These are phyloP conservation scores for Capronia coronata DNA, from an alignment of 2,329 filamentous ascomycete genomes.

Conservation along the genomic window DNA sequence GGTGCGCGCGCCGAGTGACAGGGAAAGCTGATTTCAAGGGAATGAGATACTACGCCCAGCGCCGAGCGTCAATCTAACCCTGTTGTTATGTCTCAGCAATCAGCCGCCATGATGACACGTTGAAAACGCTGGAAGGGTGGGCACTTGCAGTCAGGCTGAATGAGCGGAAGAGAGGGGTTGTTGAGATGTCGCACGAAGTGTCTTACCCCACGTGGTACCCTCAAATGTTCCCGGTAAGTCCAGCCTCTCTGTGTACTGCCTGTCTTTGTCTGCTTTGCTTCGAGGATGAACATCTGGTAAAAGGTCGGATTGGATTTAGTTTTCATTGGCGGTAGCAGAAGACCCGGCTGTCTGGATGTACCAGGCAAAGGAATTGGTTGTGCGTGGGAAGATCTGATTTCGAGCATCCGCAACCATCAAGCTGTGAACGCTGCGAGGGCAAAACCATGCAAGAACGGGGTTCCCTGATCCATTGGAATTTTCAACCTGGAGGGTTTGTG, in stretches of 20 bases:
- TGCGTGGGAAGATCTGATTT: not conserved
- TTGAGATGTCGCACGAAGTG: not conserved
- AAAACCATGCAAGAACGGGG: slow-evolving; percentile 17
- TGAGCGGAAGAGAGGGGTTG: not conserved
- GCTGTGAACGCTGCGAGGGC: slow-evolving; percentile 2
- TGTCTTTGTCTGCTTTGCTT: slow-evolving; percentile 8
- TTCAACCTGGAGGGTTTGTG: slow-evolving; percentile 16
- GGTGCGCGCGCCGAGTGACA: no score
- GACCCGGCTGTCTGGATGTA: not conserved
- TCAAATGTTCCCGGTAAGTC: not conserved
- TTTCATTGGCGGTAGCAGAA: slow-evolving; percentile 9
- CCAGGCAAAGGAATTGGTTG: not conserved
- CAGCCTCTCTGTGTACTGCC: not conserved
- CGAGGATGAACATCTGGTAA: slow-evolving; percentile 29
- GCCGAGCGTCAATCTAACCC: no score
- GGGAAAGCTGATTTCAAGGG: no score
- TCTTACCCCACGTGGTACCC: not conserved
- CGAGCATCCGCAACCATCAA: slow-evolving; percentile 12
- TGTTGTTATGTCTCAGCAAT: no score
- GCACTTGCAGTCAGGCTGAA: not conserved
- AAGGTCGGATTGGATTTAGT: slow-evolving; percentile 26
- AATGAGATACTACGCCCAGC: no score
- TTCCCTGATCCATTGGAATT: slow-evolving; percentile 2
- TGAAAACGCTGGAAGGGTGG: not conserved
- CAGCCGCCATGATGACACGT: not conserved